Base-by-base conservation (phyloP, 352 stramenopile species). In the Pythium plurisporium region DNA sequence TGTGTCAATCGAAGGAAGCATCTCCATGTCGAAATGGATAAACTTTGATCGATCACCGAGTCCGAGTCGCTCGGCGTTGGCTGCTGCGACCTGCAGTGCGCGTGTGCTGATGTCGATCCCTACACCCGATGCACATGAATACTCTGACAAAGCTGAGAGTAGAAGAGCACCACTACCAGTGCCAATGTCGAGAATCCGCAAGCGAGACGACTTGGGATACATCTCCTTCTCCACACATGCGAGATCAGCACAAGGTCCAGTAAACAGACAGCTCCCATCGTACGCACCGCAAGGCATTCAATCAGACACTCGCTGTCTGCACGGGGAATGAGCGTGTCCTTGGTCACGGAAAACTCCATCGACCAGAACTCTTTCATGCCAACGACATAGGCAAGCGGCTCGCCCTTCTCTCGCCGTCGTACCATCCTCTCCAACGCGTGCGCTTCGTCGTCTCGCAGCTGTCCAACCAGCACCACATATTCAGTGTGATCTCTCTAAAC, bases 221-320 rank as follows among this genome's bases (percentile, higher is more conserved):
- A 78, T 55, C 2, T 62, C 47, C 74, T 87, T 20, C 15, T 42
- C 23, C 5, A 31, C 4, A 44, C 44, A 40, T 3, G n/a, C 8
- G 15, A 3, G 29, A 6, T 40, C 25, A 60, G 22, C 2, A 47
- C 14, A 43, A 43, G 36, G 31, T 9, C 31, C 3, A 10, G 6
- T 37, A 37, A 14, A 37, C 8, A 37, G 31, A 8, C 31, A 41
- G 58, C n/a, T n/a, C n/a, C n/a, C n/a, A n/a, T n/a, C n/a, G n/a
- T n/a, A n/a, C 73, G 43, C 54, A 90, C 80, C 56, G 70, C 42
- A 6, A 91, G 62, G 31, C 77, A 80, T 25, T 94, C 81, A 55
- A 94, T 79, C 6, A 94, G 74, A 20, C 88, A 69, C 68, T 94
- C 83, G 44, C 79, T 91, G 51, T 94, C 83, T 31, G 70, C 85